These are phyloP conservation scores for Pythium phragmitis DNA, from an alignment of 352 stramenopile species.

Conservation along the genomic window DNA sequence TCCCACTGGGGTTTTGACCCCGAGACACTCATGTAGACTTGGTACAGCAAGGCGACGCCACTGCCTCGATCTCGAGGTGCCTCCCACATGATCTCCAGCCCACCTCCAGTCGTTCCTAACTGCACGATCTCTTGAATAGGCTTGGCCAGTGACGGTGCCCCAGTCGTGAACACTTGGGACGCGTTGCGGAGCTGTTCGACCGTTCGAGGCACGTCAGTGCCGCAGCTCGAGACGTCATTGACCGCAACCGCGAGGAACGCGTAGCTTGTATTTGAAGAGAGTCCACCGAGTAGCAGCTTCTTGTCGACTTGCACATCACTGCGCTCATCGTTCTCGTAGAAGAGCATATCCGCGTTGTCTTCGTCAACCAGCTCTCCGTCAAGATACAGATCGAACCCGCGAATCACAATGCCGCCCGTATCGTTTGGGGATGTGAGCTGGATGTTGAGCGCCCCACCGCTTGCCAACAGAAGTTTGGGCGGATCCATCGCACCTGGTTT, in stretches of 20 bases:
- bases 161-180: slow-evolving; percentile 31
- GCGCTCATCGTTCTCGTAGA: slow-evolving; percentile 20
- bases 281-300: slow-evolving; percentile 47
- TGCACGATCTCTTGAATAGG: slow-evolving; percentile 35
- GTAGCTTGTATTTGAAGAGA: slow-evolving; percentile 39
- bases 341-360: slow-evolving; percentile 10
- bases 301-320: slow-evolving; percentile 27
- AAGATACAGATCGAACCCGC: slow-evolving; percentile 23
- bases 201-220: neutral
- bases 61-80: slow-evolving; percentile 43
- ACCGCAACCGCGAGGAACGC: slow-evolving; percentile 39
- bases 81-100: slow-evolving; percentile 45
- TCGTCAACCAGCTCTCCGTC: slow-evolving; percentile 16
- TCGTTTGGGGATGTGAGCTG: slow-evolving; percentile 50
- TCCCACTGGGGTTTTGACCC: slow-evolving; percentile 26
- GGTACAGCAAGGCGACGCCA: slow-evolving; percentile 36
- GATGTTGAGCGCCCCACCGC: slow-evolving; percentile 46
- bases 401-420: slow-evolving; percentile 42
- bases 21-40: slow-evolving; percentile 50
- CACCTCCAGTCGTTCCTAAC: slow-evolving; percentile 44
- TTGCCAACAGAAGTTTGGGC: slow-evolving; percentile 29
- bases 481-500: slow-evolving; percentile 31
- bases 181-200: neutral
- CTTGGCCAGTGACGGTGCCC: slow-evolving; percentile 19
- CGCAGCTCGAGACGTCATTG: slow-evolving; percentile 54